Conservation (phyloP, 108 stramenopile species). For the Mediolabrus comicus region DNA sequence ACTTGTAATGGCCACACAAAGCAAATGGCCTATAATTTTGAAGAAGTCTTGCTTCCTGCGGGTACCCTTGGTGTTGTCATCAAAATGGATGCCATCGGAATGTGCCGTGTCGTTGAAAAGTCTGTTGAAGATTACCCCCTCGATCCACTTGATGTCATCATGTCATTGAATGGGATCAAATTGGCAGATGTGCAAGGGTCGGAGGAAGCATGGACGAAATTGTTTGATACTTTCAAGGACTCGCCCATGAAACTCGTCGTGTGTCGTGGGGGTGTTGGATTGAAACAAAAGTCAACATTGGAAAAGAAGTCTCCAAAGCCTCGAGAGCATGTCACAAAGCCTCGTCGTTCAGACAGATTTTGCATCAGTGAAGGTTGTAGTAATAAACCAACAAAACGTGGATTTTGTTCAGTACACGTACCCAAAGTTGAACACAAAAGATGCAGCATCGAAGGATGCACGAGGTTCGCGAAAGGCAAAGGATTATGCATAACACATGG, state of each 20-base stretch:
- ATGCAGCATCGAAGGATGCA: background rate
- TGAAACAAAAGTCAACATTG: too few species aligned
- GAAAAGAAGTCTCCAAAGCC: too few species aligned
- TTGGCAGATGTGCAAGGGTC: conserved; percentile 8
- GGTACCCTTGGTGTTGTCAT: background rate
- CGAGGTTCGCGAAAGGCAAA: background rate
- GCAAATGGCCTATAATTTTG: too few species aligned
- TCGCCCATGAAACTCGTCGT: background rate
- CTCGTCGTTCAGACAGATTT: too few species aligned
- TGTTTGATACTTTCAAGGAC: conserved; percentile 5
- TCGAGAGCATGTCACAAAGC: background rate
- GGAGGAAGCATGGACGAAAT: conserved; percentile 4
- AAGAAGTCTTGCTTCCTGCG: too few species aligned
- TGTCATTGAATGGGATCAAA: conserved; percentile 15
- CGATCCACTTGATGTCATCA: conserved; percentile 7
- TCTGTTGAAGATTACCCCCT: conserved; percentile 4
- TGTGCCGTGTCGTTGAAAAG: background rate
- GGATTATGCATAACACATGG: background rate
- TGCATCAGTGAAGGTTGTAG: background rate
- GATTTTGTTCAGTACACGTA: background rate
- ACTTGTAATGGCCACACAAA: too few species aligned
- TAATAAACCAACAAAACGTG: background rate
- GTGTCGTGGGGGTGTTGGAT: background rate
- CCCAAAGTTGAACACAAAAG: background rate
- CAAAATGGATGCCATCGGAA: background rate